Base-by-base conservation (phyloP, 2,329 filamentous ascomycete genomes). In the Colletotrichum sp. region DNA sequence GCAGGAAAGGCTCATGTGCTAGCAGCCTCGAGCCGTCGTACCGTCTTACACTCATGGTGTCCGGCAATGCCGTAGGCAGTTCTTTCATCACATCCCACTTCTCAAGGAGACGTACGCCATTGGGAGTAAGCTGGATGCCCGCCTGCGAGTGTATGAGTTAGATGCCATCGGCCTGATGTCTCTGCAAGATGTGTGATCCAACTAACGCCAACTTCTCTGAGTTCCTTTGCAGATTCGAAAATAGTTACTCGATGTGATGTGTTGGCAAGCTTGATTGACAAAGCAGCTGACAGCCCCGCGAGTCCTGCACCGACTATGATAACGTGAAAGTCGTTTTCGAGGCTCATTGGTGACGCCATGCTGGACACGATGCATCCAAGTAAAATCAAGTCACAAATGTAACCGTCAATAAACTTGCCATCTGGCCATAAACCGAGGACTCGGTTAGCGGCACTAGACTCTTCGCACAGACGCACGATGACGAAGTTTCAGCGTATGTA, bases 121-220 rank as follows among this genome's bases (percentile, higher is more conserved):
- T 75, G 34, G 73, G 73, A 15, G 73, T 72, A 16, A 75, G 55
- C 30, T 75, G 73, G 8, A 75, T 61, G 44, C 68, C 68, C 27
- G 73, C 73, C 72, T 74, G 28, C 15, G 34, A 44, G 48, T n/a
- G 19, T 19, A 11, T 44, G 36, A n/a, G 34, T 69, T 55, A 64
- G 60, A 64, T n/a, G n/a, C 13, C 30, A 27, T 16, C 8, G 16
- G 3, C 19, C 16, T 64, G 8, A 32, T 36, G 6, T 16, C 8
- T 32, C 28, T 64, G 60, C 28, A 30, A 59, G 5, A 19, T 59
- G 8, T 52, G n/a, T 13, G 44, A 13, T 22, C n/a, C 12, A 52
- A 65, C 72, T 65, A 16, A 71, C 72, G 19, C 73, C 73, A n/a
- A 72, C 65, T 28, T 75, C 68, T 57, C 68, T 68, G 19, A 75